Evolutionary conservation across 2,329 filamentous ascomycete species (phyloP).

Genomic region (Penicillium fuscoglaucum): DNA sequence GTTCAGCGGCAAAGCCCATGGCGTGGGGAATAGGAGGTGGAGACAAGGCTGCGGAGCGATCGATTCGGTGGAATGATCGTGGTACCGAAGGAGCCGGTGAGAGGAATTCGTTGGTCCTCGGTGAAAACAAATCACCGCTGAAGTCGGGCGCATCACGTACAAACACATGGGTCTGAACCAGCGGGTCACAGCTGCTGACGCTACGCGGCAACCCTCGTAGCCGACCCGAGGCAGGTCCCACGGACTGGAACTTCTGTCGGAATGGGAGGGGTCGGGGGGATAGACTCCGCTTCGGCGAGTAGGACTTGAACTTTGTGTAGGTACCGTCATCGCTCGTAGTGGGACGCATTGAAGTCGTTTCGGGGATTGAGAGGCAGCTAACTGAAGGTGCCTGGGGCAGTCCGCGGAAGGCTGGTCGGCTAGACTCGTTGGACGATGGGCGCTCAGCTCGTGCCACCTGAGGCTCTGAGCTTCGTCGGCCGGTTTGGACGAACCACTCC

Average conservation of each 20-base stretch:
- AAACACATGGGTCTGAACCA: conserved; percentile 40
- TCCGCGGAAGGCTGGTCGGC: conserved; percentile 20
- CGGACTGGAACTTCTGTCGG: conserved; percentile 38
- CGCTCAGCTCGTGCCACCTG: conserved; percentile 28
- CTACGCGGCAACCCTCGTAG: conserved; percentile 23
- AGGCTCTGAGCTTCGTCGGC: conserved; percentile 33
- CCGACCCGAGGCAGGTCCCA: conserved; percentile 21
- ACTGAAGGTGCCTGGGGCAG: conserved; percentile 28
- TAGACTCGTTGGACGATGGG: conserved; percentile 17
- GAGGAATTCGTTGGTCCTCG: conserved; percentile 46
- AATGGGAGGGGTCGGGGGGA: conserved; percentile 42
- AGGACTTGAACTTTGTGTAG: conserved; percentile 24
- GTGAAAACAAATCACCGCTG: conserved; percentile 45
- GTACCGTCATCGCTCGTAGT: conserved; percentile 28
- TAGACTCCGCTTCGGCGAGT: conserved; percentile 35
- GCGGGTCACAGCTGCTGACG: conserved; percentile 29
- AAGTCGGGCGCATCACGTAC: conserved; percentile 39
- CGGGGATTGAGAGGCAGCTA: conserved; percentile 29
- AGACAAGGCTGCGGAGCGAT: conserved; percentile 28
- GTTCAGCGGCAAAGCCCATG: conserved; percentile 23
- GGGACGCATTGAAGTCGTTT: conserved; percentile 26
- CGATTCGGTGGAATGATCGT: conserved; percentile 38
- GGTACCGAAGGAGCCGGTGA: conserved; percentile 39
- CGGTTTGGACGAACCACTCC: conserved; percentile 38
- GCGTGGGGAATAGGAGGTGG: conserved; percentile 10